These are phyloP conservation scores for Hortiboletus campestris DNA, from an alignment of 768 basidiomycete genomes.

Conservation along the genomic window DNA sequence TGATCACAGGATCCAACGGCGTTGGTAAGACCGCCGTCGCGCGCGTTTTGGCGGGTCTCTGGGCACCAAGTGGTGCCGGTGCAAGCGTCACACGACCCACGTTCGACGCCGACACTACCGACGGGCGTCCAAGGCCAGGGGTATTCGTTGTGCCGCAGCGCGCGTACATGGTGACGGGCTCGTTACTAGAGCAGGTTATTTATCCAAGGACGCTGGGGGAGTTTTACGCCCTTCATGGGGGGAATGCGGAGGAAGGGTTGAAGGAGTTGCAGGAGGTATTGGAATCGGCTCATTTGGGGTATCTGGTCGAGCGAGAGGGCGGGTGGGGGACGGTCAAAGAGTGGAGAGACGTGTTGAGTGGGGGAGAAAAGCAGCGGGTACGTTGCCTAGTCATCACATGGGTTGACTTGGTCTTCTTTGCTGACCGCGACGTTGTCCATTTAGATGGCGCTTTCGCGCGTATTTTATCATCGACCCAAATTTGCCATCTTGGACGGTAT, in stretches of 20 bases:
- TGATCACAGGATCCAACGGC: constrained; percentile 92
- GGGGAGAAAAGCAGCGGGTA: constrained; percentile 94
- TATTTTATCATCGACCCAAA: constrained; percentile 83
- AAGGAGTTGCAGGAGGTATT: constrained; percentile 75
- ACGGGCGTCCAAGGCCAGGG: constrained; percentile 39
- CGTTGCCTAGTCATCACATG: background rate
- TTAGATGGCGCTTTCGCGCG: constrained; percentile 89
- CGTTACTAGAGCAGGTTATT: constrained; percentile 88
- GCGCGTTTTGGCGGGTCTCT: constrained; percentile 84
- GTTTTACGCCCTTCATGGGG: constrained; percentile 61
- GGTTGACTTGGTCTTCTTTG: background rate
- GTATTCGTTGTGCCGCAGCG: constrained; percentile 91
- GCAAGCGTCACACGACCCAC: constrained; percentile 34
- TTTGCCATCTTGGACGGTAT: constrained; percentile 85
- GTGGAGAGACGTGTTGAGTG: constrained; percentile 94
- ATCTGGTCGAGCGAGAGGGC: constrained; percentile 84
- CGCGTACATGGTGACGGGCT: constrained; percentile 88
- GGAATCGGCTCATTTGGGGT: constrained; percentile 77
- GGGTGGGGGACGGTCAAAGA: constrained; percentile 90
- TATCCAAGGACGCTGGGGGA: constrained; percentile 73
- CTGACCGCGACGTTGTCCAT: background rate
- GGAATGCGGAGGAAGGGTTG: constrained; percentile 49
- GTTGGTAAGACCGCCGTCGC: constrained; percentile 91
- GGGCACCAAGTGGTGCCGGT: constrained; percentile 58
- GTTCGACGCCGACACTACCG: constrained; percentile 23